A percentile compares a stretch with the other conserved stretches of the same genome.
These are phyloP conservation scores for Fonsecaea erecta DNA, from an alignment of 2,329 filamentous ascomycete genomes.

Conservation along the genomic window DNA sequence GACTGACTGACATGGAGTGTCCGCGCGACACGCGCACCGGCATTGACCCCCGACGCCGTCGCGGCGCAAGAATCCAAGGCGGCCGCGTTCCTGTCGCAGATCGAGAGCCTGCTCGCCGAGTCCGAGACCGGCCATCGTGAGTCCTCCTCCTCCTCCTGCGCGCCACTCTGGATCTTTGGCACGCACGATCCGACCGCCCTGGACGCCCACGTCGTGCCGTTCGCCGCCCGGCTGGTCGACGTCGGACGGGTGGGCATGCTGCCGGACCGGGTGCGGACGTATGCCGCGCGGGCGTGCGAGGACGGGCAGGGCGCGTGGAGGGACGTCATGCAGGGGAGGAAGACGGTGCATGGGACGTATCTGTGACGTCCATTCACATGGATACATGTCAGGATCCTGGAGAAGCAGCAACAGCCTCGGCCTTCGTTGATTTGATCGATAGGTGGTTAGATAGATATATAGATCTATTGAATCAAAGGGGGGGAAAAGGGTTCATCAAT, in stretches of 20 bases:
- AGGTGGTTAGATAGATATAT: too few relatives aligned
- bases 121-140: too few relatives aligned
- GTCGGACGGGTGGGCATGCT: background rate
- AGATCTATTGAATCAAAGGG: too few relatives aligned
- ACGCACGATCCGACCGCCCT: background rate
- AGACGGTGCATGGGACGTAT: background rate
- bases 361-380: background rate
- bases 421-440: too few relatives aligned
- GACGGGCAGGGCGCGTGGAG: background rate
- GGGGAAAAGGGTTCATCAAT: too few relatives aligned
- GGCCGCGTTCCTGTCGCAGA: conserved; percentile 1
- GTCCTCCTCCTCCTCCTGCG: too few relatives aligned
- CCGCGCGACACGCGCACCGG: conserved; percentile 8
- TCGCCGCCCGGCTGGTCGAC: background rate
- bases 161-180: conserved; percentile 11
- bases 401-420: too few relatives aligned
- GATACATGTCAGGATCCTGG: too few relatives aligned
- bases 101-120: background rate
- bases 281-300: background rate
- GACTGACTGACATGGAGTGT: background rate
- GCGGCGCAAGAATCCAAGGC: background rate
- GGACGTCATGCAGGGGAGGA: background rate
- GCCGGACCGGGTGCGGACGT: background rate
- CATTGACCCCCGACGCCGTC: background rate
- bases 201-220: conserved; percentile 3